Evolutionary conservation across 2,329 filamentous ascomycete species (phyloP).

Genomic region (Periconia macrospinosa): DNA sequence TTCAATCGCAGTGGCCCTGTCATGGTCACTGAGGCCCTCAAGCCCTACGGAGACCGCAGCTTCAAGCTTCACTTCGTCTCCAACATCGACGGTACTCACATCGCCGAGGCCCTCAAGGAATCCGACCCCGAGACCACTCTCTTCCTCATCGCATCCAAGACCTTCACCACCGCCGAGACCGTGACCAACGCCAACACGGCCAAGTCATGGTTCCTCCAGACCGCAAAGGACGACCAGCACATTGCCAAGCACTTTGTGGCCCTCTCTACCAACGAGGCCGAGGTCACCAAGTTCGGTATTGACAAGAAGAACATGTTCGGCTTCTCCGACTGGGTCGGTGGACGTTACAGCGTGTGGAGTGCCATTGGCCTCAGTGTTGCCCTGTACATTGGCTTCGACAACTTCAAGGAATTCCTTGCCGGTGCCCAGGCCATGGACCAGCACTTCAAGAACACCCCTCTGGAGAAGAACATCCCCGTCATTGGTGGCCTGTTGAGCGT

Average conservation of each 20-base stretch:
- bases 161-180: conserved; percentile 98
- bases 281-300: conserved; percentile 98
- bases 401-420: conserved; percentile 94
- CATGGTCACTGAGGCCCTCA: conserved; percentile 98
- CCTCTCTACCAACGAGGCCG: conserved; percentile 89
- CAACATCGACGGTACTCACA: conserved; percentile 99
- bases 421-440: conserved; percentile 98
- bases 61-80: conserved; percentile 97
- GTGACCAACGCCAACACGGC: conserved; percentile 96
- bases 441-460: conserved; percentile 89
- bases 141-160: conserved; percentile 98
- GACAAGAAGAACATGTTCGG: conserved; percentile 99
- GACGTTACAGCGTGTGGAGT: conserved; percentile 98
- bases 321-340: conserved; percentile 98
- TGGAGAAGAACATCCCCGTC: conserved; percentile 93
- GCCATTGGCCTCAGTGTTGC: conserved; percentile 94
- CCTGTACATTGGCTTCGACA: conserved; percentile 94
- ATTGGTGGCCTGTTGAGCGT: conserved; percentile 92
- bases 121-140: conserved; percentile 98
- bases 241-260: conserved; percentile 99
- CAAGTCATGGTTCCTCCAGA: conserved; percentile 94
- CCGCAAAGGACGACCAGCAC: conserved; percentile 68
- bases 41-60: conserved; percentile 84
- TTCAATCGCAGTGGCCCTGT: conserved; percentile 73
- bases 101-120: conserved; percentile 84